Conservation (phyloP, 1,139 yeast genomes). For the Meyerozyma smithsonii region DNA sequence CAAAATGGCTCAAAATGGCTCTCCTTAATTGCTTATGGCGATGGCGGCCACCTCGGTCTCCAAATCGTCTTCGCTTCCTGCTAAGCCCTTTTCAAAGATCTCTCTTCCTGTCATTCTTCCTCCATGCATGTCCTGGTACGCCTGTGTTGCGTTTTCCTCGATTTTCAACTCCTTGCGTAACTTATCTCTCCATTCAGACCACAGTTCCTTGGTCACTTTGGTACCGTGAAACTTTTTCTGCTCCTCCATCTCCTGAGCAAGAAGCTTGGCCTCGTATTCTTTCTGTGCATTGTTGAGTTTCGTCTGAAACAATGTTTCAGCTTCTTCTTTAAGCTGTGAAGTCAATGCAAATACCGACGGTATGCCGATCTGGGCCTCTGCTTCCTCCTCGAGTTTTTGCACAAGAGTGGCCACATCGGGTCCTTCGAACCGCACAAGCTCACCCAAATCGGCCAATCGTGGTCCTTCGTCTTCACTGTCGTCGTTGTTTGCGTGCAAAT, state of each 20-base stretch:
- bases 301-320: constrained; percentile 58
- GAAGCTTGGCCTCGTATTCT: constrained; percentile 51
- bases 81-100: constrained; percentile 85
- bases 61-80: constrained; percentile 48
- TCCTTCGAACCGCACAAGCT: constrained; percentile 46
- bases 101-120: constrained; percentile 84
- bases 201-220: constrained; percentile 71
- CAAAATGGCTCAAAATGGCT: too few relatives aligned
- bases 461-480: constrained; percentile 41
- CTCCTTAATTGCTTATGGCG: background rate
- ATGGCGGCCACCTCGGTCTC: constrained; percentile 1
- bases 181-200: constrained; percentile 59
- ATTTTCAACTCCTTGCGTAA: constrained; percentile 59
- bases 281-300: constrained; percentile 56
- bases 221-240: constrained; percentile 81
- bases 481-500: constrained; percentile 27
- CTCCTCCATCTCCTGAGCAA: constrained; percentile 57
- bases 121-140: constrained; percentile 55
- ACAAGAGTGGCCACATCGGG: constrained; percentile 41
- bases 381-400: constrained; percentile 49
- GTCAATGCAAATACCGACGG: constrained; percentile 81
- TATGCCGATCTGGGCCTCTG: constrained; percentile 77
- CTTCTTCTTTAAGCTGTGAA: constrained; percentile 72
- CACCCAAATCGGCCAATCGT: constrained; percentile 50
- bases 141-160: constrained; percentile 44